Evolutionary conservation across 495 filamentous ascomycete genomes (phyloP), one percentile per base, ranked within the genome.

Genomic region (Amphirosellinia nigrospora): DNA sequence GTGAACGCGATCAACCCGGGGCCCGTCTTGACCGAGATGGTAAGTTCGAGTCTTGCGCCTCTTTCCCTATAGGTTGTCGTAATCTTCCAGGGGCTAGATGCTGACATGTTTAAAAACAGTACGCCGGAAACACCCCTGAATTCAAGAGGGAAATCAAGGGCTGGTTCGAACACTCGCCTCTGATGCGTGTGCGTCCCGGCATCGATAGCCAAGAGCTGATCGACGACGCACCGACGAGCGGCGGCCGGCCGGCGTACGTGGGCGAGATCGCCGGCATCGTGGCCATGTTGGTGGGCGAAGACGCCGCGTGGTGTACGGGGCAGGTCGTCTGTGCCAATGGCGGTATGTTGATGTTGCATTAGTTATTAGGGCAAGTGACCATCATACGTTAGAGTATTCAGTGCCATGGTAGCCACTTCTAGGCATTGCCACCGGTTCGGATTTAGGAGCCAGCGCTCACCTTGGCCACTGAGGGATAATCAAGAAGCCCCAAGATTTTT

Each of bases 1-100:
- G 93, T 97, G 45, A 98, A 97, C 76, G 88, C 91, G 0, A 84
- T 98, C 45, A 98, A 97, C 80, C 94, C 94, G 0, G 94, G 94
- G 0, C 94, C 94, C 0, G 93, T 96, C 0, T 86, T 89, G 59
- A 94, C 92, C 7, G 93, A 94, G 66, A 96, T 87, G 85, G 88
- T 92, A 83, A 87, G 76, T 46, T 36, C 34, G 34, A 36, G 34
- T 36, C 7, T 36, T 36, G n/a, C n/a, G n/a, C n/a, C n/a, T n/a
- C n/a, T n/a, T n/a, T n/a, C n/a, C n/a, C n/a, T n/a, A n/a, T n/a
- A n/a, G n/a, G 0, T 34, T 16, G 45, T n/a, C 15, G 15, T 56
- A n/a, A 16, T 26, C 11, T 10, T 23, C 34, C 6, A 34, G 26
- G 10, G 9, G 5, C 28, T 32, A 1, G 4, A 11, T 36, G 34